Base-by-base conservation (phyloP, 768 basidiomycete species). In the Lactarius hengduanensis region DNA sequence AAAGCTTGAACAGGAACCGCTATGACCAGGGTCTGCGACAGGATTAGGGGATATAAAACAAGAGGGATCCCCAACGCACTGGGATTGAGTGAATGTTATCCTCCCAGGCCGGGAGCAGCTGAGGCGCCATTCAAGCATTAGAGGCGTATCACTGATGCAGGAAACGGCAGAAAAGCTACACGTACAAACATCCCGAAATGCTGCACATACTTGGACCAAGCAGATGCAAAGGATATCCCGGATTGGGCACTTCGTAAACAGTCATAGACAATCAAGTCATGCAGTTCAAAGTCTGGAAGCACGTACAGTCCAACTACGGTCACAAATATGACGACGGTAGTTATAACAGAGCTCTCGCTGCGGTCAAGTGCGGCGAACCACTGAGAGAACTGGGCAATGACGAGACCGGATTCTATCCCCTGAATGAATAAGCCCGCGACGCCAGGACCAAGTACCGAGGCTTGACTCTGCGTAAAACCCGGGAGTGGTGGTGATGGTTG, bases 1-100 rank as follows among this genome's bases (percentile, higher is more conserved):
- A 59, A 41, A 7, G 50, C 41, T 2, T 67, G 66, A 32, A 67
- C 58, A 6, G 66, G 66, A 41, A 18, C 40, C 2, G 66, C 18
- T 28, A 63, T 63, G 32, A 47, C 1, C 32, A 55, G 50, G 13
- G 40, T 45, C 66, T 67, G n/a, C 18, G 15, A 59, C 18, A 26
- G 11, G 8, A 28, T 67, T 38, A 57, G 32, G 61, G 20, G 30
- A 55, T 9, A 9, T 18, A 13, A n/a, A 30, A 30, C 8, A 59
- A 54, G 40, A 3, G 15, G 3, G 30, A 18, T 28, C 20, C 1
- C 28, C 22, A 2, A 67, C 66, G 2, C 53, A 67, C 66, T 10
- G 57, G 66, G 40, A 59, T 9, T n/a, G 18, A 0, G 3, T 63
- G 57, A 18, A 28, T 9, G 6, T 5, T 28, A 63, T 63, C 66